Evolutionary conservation across 257 asterid genomes (phyloP), one percentile per base, ranked within the genome.

Genomic region (Nicotiana tabacum): DNA sequence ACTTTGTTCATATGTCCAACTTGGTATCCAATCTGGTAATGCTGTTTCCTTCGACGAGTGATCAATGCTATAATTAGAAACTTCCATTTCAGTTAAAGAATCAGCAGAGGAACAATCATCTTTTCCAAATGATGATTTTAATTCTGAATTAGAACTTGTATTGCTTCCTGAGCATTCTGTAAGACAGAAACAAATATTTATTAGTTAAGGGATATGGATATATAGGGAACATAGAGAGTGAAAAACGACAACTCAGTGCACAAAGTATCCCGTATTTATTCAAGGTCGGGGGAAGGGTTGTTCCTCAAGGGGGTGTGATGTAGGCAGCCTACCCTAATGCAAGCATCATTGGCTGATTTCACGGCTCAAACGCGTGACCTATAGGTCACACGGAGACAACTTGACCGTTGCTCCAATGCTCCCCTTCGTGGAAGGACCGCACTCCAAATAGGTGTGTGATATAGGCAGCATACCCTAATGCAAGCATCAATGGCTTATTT

Each of bases 41-140:
- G 84, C 56, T 5, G 43, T 82, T 61, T 83, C 87, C 18, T 82
- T 83, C n/a, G 90, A 89, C n/a, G 90, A 89, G 13, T 33, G 6
- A 81, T n/a, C 64, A 80, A 3, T 39, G 32, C 51, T 43, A 43
- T 43, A 43, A 43, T 43, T 83, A 46, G 35, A 48, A 67, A 76
- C 70, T 57, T 86, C 90, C 6, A 33, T 15, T 51, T 27, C 72
- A 27, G 66, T 78, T 57, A 76, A 62, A 62, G 83, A 70, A 39
- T 84, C 82, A 83, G 33, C 66, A 51, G 53, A 72, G 21, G 66
- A 66, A 33, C 77, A 48, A 62, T 74, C 83, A 24, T 70, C 64
- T 16, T 76, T 84, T 13, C 21, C 24, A 16, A 30, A 77, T 4
- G 48, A 56, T 21, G 80, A 55, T 16, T 64, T 87, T 56, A 56